These are phyloP conservation scores for Barnettozyma wickerhamii DNA, from an alignment of 805 yeast species.

Conservation along the genomic window DNA sequence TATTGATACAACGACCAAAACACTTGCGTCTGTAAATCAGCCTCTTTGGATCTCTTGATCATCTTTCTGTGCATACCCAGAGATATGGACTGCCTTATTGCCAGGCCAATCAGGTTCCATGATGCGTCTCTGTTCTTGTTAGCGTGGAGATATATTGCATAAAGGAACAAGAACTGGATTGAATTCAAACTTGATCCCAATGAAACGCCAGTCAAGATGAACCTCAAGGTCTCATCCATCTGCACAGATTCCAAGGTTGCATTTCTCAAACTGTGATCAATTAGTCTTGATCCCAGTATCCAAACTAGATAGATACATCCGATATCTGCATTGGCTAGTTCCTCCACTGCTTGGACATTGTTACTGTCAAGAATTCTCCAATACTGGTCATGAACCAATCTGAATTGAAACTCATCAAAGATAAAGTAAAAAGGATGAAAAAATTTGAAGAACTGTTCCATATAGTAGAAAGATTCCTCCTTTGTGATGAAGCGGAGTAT, in stretches of 20 bases:
- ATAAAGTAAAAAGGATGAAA: slow-evolving; percentile 42
- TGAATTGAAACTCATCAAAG: slow-evolving; percentile 32
- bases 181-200: slow-evolving; percentile 42
- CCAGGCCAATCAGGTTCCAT: slow-evolving; percentile 42
- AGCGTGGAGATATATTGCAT: slow-evolving; percentile 41
- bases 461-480: slow-evolving; percentile 34
- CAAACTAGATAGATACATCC: slow-evolving; percentile 46
- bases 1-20: slow-evolving; percentile 41
- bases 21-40: slow-evolving; percentile 29
- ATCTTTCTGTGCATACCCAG: slow-evolving; percentile 42
- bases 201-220: slow-evolving; percentile 39
- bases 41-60: slow-evolving; percentile 19
- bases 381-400: slow-evolving; percentile 32
- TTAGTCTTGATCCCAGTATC: slow-evolving; percentile 25
- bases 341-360: slow-evolving; percentile 1
- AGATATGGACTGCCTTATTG: slow-evolving; percentile 44
- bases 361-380: slow-evolving; percentile 26
- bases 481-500: slow-evolving; percentile 29
- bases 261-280: slow-evolving; percentile 17
- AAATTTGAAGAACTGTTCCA: slow-evolving; percentile 35
- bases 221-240: slow-evolving; percentile 37
- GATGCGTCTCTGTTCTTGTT: slow-evolving; percentile 44
- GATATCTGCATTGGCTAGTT: slow-evolving; percentile 23
- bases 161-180: slow-evolving; percentile 37
- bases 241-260: slow-evolving; percentile 21